Base-by-base conservation (phyloP, 176 grass and related monocot genomes). In the Zea luxurians region DNA sequence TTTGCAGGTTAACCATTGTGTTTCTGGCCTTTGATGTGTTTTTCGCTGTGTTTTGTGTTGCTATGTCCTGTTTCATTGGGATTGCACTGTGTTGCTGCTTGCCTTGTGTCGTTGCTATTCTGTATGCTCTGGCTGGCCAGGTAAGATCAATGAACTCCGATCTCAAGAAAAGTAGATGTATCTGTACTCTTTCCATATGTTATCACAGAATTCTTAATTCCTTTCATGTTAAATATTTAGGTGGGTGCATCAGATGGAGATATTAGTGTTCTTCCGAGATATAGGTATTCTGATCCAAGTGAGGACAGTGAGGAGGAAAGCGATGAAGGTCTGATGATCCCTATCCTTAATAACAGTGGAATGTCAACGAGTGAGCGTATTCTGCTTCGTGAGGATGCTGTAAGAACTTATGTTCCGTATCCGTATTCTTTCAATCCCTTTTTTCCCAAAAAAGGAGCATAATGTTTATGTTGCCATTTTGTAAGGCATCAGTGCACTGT, bases 81-180 rank as follows among this genome's bases (percentile, higher is more conserved):
- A 89, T 99, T 83, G 96, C 96, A 17, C 90, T 99, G 37, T 99
- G 92, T 76, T 99, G 96, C 71, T 99, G 96, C 85, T 87, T 99
- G 67, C 96, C 96, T 74, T 99, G 92, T 45, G 88, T 99, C 10
- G 89, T 99, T 18, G 90, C 92, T 76, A 93, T 99, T 71, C 90
- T 99, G n/a, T 99, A 95, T 88, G 85, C 88, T 58, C 77, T 99
- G 21, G 90, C 86, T 66, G 92, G 90, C 21, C 90, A 99, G 90
- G 96, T 96, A 87, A 89, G 77, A 68, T 2, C 27, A 46, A 41
- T 40, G 3, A 69, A 78, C 70, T 76, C 4, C 42, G 8, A 47
- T 21, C 59, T 82, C n/a, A 17, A 69, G 15, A 61, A 71, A 74
- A 75, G 37, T 11, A 13, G 41, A 1, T 6, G 8, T 36, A 37